A percentile compares a stretch with the other conserved stretches of the same genome.
Conservation (phyloP, 495 filamentous ascomycete species). For the Patellaria atrata region DNA sequence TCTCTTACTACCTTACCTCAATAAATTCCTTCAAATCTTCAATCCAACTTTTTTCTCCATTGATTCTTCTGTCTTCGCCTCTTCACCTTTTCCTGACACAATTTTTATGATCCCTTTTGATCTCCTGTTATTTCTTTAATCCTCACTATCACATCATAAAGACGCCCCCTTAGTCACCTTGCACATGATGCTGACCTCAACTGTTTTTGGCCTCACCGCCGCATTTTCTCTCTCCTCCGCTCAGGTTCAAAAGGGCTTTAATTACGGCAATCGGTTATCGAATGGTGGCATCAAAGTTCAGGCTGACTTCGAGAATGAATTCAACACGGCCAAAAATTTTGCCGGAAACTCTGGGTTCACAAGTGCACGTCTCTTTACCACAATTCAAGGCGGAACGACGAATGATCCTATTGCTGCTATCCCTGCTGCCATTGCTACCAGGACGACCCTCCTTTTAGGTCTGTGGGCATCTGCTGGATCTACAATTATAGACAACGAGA, state of each 20-base stretch:
- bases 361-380: slow-evolving; percentile 53
- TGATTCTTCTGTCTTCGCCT: no score
- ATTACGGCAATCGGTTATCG: slow-evolving; percentile 52
- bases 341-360: slow-evolving; percentile 58
- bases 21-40: no score
- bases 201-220: slow-evolving; percentile 16
- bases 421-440: slow-evolving; percentile 59
- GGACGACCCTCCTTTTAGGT: slow-evolving; percentile 60
- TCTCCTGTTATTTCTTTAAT: no score
- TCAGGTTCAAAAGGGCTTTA: slow-evolving; percentile 54
- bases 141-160: no score
- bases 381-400: slow-evolving; percentile 44
- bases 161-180: no score
- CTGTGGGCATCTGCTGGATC: slow-evolving; percentile 62
- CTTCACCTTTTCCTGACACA: no score
- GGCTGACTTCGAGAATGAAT: slow-evolving; percentile 54
- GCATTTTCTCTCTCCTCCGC: slow-evolving; percentile 16
- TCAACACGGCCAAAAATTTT: slow-evolving; percentile 54
- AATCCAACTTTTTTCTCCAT: no score
- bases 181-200: no score
- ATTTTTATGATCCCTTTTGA: no score
- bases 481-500: slow-evolving; percentile 48
- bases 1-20: no score
- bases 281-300: slow-evolving; percentile 48
- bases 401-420: slow-evolving; percentile 53